Conservation (phyloP, 352 stramenopile genomes). For the Thraustotheca clavata region DNA sequence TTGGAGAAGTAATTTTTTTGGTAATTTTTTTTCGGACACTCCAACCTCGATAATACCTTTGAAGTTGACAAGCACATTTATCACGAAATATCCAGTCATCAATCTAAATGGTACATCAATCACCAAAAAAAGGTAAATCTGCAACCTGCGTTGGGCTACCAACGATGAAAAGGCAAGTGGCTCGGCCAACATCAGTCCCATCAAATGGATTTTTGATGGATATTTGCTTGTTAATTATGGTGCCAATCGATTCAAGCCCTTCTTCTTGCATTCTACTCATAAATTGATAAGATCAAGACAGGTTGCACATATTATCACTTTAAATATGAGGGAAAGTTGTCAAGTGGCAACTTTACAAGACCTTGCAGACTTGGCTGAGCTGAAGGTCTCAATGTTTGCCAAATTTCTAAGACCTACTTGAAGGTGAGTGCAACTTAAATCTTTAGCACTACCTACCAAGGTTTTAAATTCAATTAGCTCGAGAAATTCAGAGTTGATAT, state of each 20-base stretch:
- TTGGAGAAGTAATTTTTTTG: too few species aligned
- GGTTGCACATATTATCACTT: background rate
- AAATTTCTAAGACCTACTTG: constrained; percentile 11
- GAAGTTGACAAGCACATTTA: background rate
- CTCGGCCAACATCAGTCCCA: background rate
- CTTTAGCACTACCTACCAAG: background rate
- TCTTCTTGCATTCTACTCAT: background rate
- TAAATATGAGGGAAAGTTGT: background rate
- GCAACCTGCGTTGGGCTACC: background rate
- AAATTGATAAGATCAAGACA: background rate
- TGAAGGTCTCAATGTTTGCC: background rate
- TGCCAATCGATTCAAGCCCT: too few species aligned
- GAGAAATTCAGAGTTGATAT: background rate
- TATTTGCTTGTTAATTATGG: background rate
- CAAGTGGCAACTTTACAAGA: background rate
- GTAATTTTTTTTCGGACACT: background rate
- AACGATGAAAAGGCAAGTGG: background rate
- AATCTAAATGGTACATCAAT: background rate
- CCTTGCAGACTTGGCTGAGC: background rate
- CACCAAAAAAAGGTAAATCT: background rate
- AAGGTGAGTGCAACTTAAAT: background rate
- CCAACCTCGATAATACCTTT: background rate
- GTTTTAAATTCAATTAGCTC: background rate
- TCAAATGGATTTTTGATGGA: constrained; percentile 10
- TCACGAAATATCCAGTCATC: background rate